A percentile compares a stretch with the other conserved stretches of the same genome.
Conservation (phyloP, 768 basidiomycete species). For the Termitomyces sp. region DNA sequence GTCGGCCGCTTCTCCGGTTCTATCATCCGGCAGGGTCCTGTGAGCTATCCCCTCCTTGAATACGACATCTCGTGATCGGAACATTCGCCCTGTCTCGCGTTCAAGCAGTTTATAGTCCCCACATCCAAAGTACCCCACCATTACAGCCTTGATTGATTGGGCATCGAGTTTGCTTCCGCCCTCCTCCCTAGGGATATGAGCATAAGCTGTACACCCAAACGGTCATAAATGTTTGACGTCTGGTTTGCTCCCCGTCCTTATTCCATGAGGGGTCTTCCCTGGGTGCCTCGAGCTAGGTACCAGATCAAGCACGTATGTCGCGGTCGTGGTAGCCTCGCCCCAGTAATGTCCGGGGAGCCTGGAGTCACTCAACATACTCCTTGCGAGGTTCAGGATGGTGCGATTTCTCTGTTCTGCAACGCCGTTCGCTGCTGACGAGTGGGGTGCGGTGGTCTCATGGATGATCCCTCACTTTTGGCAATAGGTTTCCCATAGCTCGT, state of each 20-base stretch:
- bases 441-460: neutral
- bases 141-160: neutral
- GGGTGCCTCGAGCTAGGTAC: neutral
- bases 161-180: neutral
- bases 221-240: neutral
- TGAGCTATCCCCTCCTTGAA: neutral
- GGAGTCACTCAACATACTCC: neutral
- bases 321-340: neutral
- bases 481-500: neutral
- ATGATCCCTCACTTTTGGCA: neutral
- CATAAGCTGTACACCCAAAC: neutral
- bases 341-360: neutral
- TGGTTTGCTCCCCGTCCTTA: neutral
- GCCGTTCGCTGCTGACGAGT: neutral
- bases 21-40: neutral
- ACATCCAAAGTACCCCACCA: neutral
- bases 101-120: conserved; percentile 5
- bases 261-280: neutral
- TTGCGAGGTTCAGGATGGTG: neutral
- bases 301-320: neutral
- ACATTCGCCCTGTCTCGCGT: neutral
- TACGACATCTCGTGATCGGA: neutral
- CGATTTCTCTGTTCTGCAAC: neutral
- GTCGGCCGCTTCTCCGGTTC: neutral
- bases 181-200: neutral